Percentiles rank a stretch among this genome's conserved stretches.
phyloP scores from a whole-genome alignment of 208 protist species.

The Balamuthia mandrillaris region DNA sequence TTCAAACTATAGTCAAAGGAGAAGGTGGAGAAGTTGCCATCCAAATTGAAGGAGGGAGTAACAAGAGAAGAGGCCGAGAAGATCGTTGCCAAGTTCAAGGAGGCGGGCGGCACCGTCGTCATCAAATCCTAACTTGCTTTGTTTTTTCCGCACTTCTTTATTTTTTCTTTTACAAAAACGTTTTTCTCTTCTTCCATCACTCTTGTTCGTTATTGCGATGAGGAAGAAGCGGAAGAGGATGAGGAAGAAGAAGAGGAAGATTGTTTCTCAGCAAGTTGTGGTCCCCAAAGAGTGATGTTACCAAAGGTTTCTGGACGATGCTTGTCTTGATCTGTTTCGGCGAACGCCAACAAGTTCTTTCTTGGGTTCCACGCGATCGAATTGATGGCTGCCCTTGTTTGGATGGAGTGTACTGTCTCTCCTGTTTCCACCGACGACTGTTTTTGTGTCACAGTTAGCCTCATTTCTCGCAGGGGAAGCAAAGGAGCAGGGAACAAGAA shows the following conservation, averaged over 20 bases:
- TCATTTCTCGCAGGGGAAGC: no score
- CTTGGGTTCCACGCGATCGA: conserved; percentile 52
- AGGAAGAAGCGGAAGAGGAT: no score
- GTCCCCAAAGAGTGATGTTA: conserved; percentile 27
- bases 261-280: no score
- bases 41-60: conserved; percentile 32
- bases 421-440: conserved; percentile 37
- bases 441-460: not conserved
- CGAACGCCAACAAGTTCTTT: conserved; percentile 8
- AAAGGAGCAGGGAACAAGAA: not conserved
- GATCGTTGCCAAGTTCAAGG: conserved; percentile 41
- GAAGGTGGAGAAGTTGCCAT: conserved; percentile 43
- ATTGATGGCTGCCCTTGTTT: conserved; percentile 39
- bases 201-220: no score
- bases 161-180: no score
- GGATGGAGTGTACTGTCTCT: conserved; percentile 3
- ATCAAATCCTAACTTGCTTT: no score
- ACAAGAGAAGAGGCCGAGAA: conserved; percentile 23
- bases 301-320: not conserved
- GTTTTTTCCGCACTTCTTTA: no score
- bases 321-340: not conserved
- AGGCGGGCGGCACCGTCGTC: conserved; percentile 28
- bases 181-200: no score
- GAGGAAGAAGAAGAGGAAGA: no score
- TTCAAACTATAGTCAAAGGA: conserved; percentile 30